Conservation (phyloP, 352 stramenopile genomes). For the Blastocystis hominis region DNA sequence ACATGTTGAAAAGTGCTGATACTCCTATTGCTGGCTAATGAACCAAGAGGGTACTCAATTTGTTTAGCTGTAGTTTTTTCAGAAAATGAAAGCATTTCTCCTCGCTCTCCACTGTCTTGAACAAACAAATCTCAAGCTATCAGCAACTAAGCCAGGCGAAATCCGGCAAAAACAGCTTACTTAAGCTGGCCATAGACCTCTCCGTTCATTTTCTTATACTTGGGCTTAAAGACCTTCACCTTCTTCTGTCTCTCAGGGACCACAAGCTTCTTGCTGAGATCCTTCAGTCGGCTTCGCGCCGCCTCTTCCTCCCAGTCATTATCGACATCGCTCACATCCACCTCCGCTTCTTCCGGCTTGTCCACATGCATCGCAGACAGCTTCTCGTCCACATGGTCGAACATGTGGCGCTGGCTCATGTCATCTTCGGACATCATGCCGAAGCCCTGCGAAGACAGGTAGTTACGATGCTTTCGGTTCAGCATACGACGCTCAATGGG, state of each 20-base stretch:
- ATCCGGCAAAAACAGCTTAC: not conserved
- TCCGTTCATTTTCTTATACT: conserved; percentile 48
- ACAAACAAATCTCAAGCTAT: too few relatives aligned
- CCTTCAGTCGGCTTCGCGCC: conserved; percentile 35
- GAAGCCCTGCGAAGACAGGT: conserved; percentile 37
- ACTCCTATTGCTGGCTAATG: too few relatives aligned
- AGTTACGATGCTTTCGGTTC: conserved; percentile 42
- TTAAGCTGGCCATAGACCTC: conserved; percentile 16
- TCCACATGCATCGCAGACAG: not conserved
- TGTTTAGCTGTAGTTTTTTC: too few relatives aligned
- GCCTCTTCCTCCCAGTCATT: conserved; percentile 45
- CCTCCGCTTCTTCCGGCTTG: conserved; percentile 10
- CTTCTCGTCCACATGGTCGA: conserved; percentile 25
- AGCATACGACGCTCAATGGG: conserved; percentile 47
- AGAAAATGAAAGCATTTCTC: too few relatives aligned
- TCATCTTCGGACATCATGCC: conserved; percentile 33
- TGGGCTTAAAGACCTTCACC: conserved; percentile 54
- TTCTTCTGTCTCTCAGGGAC: conserved; percentile 50
- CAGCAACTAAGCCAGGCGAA: too few relatives aligned
- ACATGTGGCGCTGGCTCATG: conserved; percentile 31
- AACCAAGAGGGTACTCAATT: too few relatives aligned
- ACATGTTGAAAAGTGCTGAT: too few relatives aligned
- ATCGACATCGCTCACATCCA: conserved; percentile 49
- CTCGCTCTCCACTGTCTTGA: too few relatives aligned
- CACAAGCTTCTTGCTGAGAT: conserved; percentile 53